A percentile compares a stretch with the other conserved stretches of the same genome.
Conservation (phyloP, 2,329 filamentous ascomycete genomes). For the Beauveria sp. region DNA sequence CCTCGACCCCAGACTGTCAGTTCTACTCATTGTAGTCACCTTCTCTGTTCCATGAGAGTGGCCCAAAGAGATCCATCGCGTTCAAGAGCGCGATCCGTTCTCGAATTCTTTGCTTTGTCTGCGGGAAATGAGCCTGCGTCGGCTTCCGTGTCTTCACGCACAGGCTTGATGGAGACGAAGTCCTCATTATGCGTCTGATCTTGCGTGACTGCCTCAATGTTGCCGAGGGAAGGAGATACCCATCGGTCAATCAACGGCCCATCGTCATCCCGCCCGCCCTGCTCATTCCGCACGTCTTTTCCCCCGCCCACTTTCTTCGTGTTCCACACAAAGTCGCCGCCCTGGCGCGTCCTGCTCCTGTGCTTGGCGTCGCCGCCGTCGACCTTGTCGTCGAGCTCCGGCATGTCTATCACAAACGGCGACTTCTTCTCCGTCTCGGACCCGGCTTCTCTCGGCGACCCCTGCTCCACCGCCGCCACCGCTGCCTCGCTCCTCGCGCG, state of each 20-base stretch:
- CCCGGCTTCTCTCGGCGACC: slow-evolving; percentile 13
- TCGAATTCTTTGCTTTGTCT: not conserved
- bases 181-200: not conserved
- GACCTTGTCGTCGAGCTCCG: not conserved
- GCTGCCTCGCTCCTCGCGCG: slow-evolving; percentile 3
- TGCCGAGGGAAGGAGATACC: not conserved
- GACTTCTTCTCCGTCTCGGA: not conserved
- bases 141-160: not conserved
- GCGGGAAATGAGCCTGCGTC: no score
- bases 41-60: not conserved
- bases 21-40: not conserved
- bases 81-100: not conserved
- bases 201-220: not conserved
- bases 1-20: not conserved
- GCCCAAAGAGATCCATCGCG: not conserved
- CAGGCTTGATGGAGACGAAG: not conserved
- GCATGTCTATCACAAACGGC: slow-evolving; percentile 1
- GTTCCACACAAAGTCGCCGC: slow-evolving; percentile 26
- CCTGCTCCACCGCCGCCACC: slow-evolving; percentile 11
- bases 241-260: slow-evolving; percentile 5
- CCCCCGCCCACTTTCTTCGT: slow-evolving; percentile 14
- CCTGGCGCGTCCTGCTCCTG: slow-evolving; percentile 6
- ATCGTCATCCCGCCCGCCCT: no score
- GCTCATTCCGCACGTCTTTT: not conserved
- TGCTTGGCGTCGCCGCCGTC: not conserved